Percentiles rank a stretch among this genome's conserved stretches.
Conservation (phyloP, 176 grass and related monocot species). For the Canna indica region DNA sequence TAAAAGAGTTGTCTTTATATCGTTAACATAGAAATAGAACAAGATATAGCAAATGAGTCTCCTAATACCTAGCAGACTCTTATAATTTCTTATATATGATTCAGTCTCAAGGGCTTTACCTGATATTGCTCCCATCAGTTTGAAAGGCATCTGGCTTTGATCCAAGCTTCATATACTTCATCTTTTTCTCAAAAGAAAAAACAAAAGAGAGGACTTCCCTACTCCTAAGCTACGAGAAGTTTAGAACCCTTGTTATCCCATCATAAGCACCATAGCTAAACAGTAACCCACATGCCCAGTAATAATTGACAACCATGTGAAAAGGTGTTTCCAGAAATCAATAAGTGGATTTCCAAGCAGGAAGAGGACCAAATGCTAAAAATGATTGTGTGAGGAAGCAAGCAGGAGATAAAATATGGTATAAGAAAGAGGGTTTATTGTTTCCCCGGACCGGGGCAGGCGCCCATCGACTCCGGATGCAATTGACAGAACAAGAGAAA, state of each 20-base stretch:
- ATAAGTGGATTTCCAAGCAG: not conserved
- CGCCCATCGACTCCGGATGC: not conserved
- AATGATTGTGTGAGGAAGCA: not conserved
- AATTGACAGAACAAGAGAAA: not conserved
- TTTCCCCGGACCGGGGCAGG: not conserved
- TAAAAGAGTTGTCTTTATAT: no score
- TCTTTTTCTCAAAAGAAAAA: constrained; percentile 14
- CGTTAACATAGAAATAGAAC: not conserved
- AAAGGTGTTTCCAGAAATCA: not conserved
- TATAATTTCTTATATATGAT: not conserved
- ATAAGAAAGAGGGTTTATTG: not conserved
- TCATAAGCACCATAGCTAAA: not conserved
- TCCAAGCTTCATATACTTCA: constrained; percentile 99
- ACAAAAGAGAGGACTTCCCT: constrained; percentile 2
- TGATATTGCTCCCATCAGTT: constrained; percentile 59
- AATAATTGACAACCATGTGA: not conserved
- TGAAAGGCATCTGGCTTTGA: constrained; percentile 87
- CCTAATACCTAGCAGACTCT: not conserved
- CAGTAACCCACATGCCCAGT: not conserved
- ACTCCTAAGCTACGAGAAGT: not conserved
- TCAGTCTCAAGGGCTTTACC: constrained; percentile 22
- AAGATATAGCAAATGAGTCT: not conserved
- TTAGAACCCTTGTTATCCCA: not conserved
- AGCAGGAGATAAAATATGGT: not conserved
- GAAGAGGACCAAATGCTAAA: not conserved